Evolutionary conservation across 2,329 filamentous ascomycete genomes (phyloP), one percentile per base, ranked within the genome.

Genomic region (Fusarium praegraminearum): DNA sequence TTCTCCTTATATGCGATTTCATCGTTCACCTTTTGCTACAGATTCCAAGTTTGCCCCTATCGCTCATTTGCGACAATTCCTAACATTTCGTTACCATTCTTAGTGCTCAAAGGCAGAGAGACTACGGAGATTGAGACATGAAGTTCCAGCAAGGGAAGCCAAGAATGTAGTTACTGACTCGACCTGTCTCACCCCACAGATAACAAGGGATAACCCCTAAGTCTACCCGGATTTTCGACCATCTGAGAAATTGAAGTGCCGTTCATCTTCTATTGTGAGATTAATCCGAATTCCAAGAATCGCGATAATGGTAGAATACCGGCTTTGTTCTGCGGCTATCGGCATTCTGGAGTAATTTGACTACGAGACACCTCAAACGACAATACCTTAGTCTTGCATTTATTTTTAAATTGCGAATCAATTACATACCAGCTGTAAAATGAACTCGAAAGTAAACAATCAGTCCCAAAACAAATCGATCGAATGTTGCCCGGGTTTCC

Each of bases 1-100:
- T 50, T 41, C 61, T 71, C 67, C 74, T 76, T 77, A 76, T 76
- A 74, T 53, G 46, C 47, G 24, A 66, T 46, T 28, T 3, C 7
- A 22, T 52, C 28, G 13, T 16, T 32, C 32, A 15, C 2, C 8
- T 15, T 44, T 26, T 20, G 12, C 16, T 20, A 26, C 26, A 22
- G 6, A 5, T 40, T 28, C 35, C 6, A 40, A 16, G 8, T 35
- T 40, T 28, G 33, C 33, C 24, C 49, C 49, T 40, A 51, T 51
- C 33, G 7, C 20, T 12, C 11, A 26, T 28, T 16, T 11, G 6
- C 18, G 24, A 26, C 26, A 51, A n/a, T 13, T 20, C 9, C 4
- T n/a, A 16, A 16, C 12, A 20, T 15, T 51, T 28, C 7, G 1
- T 3, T 10, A 15, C 10, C 28, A 3, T 28, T 26, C 7, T 8